Percentiles rank a stretch among this genome's conserved stretches.
Conservation (phyloP, 208 protist species). For the Leishmania gerbilli region DNA sequence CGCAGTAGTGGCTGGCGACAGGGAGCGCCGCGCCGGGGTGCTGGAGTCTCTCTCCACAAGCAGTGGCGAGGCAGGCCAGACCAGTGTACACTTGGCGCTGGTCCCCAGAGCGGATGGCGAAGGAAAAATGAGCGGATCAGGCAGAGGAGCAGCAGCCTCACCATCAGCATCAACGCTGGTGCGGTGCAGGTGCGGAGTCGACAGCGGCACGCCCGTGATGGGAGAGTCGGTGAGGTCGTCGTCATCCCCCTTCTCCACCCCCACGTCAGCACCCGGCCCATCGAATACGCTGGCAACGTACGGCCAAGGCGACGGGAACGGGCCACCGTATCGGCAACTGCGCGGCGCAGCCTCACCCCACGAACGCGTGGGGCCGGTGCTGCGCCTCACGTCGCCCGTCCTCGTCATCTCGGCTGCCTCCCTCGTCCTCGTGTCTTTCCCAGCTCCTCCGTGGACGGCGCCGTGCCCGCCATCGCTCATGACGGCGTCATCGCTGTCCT, state of each 20-base stretch:
- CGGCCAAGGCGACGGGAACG: background rate
- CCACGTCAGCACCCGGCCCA: too few species aligned
- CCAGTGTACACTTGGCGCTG: background rate
- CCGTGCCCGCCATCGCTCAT: background rate
- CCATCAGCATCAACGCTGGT: background rate
- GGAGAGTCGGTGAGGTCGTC: conserved; percentile 22
- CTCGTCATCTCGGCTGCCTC: background rate
- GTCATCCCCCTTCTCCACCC: background rate
- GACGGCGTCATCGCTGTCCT: background rate
- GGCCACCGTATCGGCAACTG: background rate
- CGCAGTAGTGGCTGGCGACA: background rate
- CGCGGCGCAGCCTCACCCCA: too few species aligned
- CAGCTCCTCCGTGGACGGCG: background rate
- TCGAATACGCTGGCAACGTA: background rate
- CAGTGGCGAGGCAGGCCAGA: background rate
- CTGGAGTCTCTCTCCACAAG: background rate
- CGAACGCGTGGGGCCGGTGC: background rate
- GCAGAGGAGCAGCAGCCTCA: background rate
- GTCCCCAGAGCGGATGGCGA: background rate
- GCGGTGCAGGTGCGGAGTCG: background rate
- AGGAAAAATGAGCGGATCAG: background rate
- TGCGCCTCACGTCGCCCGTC: background rate
- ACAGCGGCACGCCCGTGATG: conserved; percentile 1
- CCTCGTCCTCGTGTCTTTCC: background rate
- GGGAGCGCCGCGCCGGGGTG: background rate